Percentiles rank a stretch among this genome's conserved stretches.
Conservation (phyloP, 805 yeast genomes). For the Nematodospora valgi region DNA sequence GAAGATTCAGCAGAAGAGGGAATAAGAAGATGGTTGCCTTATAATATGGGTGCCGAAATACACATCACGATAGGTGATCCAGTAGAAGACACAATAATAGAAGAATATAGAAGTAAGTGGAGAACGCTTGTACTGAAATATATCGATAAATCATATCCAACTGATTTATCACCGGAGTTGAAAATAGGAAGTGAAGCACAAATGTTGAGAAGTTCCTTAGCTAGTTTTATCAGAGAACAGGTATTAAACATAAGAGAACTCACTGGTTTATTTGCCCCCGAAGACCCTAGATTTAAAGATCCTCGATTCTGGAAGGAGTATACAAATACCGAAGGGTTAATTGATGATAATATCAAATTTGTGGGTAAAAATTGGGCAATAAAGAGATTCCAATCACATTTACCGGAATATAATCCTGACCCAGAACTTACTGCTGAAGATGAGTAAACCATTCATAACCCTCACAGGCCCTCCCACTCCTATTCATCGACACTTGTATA, state of each 20-base stretch:
- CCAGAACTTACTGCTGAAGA: not conserved
- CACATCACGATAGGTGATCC: constrained; percentile 71
- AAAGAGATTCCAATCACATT: constrained; percentile 57
- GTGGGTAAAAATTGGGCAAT: constrained; percentile 85
- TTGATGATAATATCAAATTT: constrained; percentile 66
- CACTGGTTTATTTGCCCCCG: constrained; percentile 47
- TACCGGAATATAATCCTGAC: constrained; percentile 25
- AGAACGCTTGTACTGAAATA: constrained; percentile 52
- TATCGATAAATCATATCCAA: constrained; percentile 47
- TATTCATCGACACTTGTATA: not conserved
- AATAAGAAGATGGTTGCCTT: constrained; percentile 57
- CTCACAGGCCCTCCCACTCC: not conserved
- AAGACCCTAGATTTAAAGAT: constrained; percentile 64
- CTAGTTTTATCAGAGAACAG: constrained; percentile 61
- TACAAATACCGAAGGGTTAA: constrained; percentile 60
- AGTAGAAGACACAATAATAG: constrained; percentile 57
- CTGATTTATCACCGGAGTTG: constrained; percentile 59
- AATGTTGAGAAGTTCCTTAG: constrained; percentile 64
- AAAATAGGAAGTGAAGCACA: constrained; percentile 63
- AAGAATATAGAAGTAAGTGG: constrained; percentile 69
- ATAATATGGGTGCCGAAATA: constrained; percentile 63
- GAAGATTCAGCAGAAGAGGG: constrained; percentile 60
- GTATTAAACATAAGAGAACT: constrained; percentile 47
- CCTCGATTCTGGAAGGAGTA: constrained; percentile 75
- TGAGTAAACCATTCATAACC: too few species aligned